Base-by-base conservation (phyloP, 192 early-diverging fungal species). In the Gaertneriomyces sp. region DNA sequence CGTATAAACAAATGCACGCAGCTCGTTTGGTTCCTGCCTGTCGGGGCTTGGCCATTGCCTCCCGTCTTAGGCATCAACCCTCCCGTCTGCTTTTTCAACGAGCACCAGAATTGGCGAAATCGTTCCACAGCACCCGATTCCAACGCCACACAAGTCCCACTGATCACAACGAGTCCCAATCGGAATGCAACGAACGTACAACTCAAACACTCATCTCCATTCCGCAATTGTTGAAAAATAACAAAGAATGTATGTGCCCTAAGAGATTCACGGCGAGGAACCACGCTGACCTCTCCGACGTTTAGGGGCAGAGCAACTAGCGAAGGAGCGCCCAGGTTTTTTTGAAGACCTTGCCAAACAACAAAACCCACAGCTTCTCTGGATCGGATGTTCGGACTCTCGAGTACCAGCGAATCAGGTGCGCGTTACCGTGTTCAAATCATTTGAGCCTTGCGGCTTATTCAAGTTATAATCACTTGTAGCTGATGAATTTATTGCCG, bases 321-420 rank as follows among this genome's bases (percentile, higher is more conserved):
- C 46, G 19, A 42, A 46, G 19, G 60, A 87, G 43, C 74, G 84
- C 42, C 89, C 89, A 39, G 76, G 74, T 0, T 92, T 89, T 68
- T 94, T 95, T 70, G 70, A 73, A 19, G 74, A 84, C 41, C 78
- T 90, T 7, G 83, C 89, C 53, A 68, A 80, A 69, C 79, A 83
- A 63, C 94, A 95, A 75, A 69, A 79, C 46, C 93, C 93, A 38
- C 85, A 90, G 68, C 69, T 95, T 51, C 74, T 94, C 14, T 96
- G 92, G 92, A 88, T 96, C 61, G 91, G 89, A 2, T 95, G 93
- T 70, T 87, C 93, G 9, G 92, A 93, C 71, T 95, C 93, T 38
- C 89, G 92, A 71, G 88, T 93, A 33, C 88, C 91, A 38, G 88
- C 90, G 39, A 70, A 65, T 45, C 63, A 65, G 51, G 43, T 67